Evolutionary conservation across 805 yeast species (phyloP).

Genomic region (Cyberlindnera subsufficiens): DNA sequence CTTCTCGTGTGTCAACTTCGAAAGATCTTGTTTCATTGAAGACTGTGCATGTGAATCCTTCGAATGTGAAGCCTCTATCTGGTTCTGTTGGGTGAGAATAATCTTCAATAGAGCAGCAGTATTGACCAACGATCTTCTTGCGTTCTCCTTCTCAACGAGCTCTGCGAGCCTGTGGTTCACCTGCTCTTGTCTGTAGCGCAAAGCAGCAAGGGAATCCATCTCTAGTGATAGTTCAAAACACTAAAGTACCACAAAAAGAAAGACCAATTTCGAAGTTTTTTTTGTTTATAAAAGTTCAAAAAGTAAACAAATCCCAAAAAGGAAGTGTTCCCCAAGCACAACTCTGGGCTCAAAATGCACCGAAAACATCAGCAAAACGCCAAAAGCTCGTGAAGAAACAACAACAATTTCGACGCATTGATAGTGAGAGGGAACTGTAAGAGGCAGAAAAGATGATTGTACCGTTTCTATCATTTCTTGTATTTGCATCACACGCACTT

Average conservation of each 20-base stretch:
- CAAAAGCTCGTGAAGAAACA: no score
- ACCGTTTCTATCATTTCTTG: not conserved
- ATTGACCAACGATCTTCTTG: constrained; percentile 15
- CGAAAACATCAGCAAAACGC: no score
- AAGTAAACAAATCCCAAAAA: constrained; percentile 2
- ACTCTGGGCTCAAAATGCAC: no score
- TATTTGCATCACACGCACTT: not conserved
- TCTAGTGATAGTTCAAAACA: no score
- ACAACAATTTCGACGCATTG: no score
- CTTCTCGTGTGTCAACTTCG: constrained; percentile 18
- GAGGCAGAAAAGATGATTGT: not conserved
- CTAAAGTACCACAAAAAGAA: not conserved
- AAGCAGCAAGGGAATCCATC: not conserved
- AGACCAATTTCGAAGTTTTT: constrained; percentile 1
- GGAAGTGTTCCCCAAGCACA: not conserved
- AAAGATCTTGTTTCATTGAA: constrained; percentile 16
- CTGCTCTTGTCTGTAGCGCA: constrained; percentile 2
- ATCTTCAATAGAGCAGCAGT: constrained; percentile 15
- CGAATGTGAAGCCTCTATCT: constrained; percentile 7
- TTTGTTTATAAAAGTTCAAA: not conserved
- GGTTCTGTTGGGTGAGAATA: constrained; percentile 14
- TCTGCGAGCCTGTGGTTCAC: constrained; percentile 4
- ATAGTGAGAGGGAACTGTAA: not conserved
- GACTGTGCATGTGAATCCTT: constrained; percentile 12
- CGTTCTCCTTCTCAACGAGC: constrained; percentile 8